Evolutionary conservation across 371 early-diverging fungal genomes (phyloP).

Genomic region (Mortierella sp.): DNA sequence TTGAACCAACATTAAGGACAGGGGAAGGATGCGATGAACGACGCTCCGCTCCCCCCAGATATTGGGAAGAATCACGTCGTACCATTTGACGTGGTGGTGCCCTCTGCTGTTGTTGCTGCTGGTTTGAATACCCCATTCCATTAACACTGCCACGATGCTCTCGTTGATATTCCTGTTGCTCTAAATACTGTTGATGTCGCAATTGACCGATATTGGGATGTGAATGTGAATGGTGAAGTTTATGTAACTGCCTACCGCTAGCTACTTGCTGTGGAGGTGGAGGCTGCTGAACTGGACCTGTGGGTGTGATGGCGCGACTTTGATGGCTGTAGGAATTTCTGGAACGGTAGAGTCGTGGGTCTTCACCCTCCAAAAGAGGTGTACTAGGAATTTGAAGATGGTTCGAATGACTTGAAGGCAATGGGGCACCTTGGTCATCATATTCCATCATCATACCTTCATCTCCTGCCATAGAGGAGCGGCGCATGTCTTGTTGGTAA

Average conservation of each 20-base stretch:
- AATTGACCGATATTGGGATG: constrained; percentile 52
- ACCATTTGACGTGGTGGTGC: constrained; percentile 9
- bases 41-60: constrained; percentile 22
- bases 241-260: constrained; percentile 16
- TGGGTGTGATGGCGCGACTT: constrained; percentile 10
- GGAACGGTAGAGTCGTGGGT: constrained; percentile 23
- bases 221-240: constrained; percentile 49
- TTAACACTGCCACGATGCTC: constrained; percentile 36
- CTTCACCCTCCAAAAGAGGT: constrained; percentile 22
- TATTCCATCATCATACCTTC: constrained; percentile 27
- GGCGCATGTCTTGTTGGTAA: constrained; percentile 21
- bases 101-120: constrained; percentile 15
- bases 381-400: constrained; percentile 29
- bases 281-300: constrained; percentile 13
- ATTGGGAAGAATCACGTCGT: constrained; percentile 33
- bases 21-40: constrained; percentile 38
- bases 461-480: constrained; percentile 19
- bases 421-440: constrained; percentile 8
- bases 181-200: constrained; percentile 43
- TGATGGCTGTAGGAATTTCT: background rate
- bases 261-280: background rate
- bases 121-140: constrained; percentile 19
- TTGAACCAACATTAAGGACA: constrained; percentile 18
- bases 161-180: constrained; percentile 32
- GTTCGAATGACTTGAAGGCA: background rate